phyloP scores from a whole-genome alignment of 106 monocot genomes.

The Gastrodia elata region DNA sequence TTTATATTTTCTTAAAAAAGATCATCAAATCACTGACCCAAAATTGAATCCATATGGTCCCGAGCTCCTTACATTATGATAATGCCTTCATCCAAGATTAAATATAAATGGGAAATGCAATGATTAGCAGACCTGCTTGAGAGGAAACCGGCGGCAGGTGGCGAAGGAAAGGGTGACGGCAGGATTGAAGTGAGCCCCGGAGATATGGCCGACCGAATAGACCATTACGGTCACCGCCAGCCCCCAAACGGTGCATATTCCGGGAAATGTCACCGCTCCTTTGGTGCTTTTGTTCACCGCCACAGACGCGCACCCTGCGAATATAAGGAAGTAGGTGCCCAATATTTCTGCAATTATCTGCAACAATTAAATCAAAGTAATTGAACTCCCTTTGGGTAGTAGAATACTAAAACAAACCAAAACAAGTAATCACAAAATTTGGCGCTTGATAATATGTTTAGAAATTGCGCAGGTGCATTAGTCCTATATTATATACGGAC shows the following conservation, averaged over 20 bases:
- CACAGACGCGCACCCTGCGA: slow-evolving; percentile 67
- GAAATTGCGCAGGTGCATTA: too few species aligned
- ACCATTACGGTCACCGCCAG: slow-evolving; percentile 83
- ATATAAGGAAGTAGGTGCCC: slow-evolving; percentile 75
- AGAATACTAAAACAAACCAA: too few species aligned
- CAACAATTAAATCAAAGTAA: not conserved
- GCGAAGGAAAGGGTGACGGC: slow-evolving; percentile 86
- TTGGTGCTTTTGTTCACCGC: slow-evolving; percentile 41
- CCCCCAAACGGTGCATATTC: slow-evolving; percentile 69
- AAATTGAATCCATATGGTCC: too few species aligned
- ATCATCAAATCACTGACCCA: too few species aligned
- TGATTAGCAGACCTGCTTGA: slow-evolving; percentile 37
- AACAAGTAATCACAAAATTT: too few species aligned
- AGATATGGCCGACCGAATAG: slow-evolving; percentile 84
- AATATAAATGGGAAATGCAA: too few species aligned
- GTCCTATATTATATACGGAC: not conserved
- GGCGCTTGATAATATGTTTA: too few species aligned
- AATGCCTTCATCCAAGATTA: too few species aligned
- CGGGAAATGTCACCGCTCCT: slow-evolving; percentile 63
- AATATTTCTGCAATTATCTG: slow-evolving; percentile 77
- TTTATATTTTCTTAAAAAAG: too few species aligned
- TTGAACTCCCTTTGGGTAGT: too few species aligned
- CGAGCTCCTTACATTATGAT: too few species aligned
- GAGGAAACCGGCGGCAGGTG: slow-evolving; percentile 54
- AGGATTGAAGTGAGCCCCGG: slow-evolving; percentile 90